Base-by-base conservation (phyloP, 2,329 filamentous ascomycete genomes). In the Trichoderma asperellum region DNA sequence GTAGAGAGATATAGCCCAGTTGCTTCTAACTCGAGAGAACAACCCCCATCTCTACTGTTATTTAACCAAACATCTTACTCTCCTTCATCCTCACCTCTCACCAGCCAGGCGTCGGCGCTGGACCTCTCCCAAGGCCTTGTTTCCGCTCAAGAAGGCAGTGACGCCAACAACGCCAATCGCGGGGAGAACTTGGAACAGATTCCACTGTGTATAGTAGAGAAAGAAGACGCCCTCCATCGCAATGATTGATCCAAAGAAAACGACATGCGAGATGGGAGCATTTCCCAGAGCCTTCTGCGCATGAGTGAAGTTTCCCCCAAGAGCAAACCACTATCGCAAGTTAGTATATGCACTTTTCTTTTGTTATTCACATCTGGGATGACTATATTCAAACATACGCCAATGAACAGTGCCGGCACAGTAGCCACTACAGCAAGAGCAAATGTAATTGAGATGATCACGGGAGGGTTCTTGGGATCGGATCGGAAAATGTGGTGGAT, bases 121-220 rank as follows among this genome's bases (percentile, higher is more conserved):
- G 35, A 99, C 95, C 84, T 99, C 96, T 61, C 93, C 92, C 74
- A 99, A 84, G 5, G 96, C 96, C 80, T 94, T 91, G 77, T 91
- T 94, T 68, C 96, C 96, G 78, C 93, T 97, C 72, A 98, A 80
- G 77, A 97, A 93, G 12, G 92, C 88, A 67, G 94, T 87, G 32
- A 87, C 81, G 18, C 90, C 89, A 35, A 96, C 87, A 55, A 89
- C 81, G 40, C 85, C 85, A 66, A 91, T 89, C 32, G 89, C 89
- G 5, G 94, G 94, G 61, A 99, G 84, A 16, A 89, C 89, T 83
- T 97, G 91, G 86, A 98, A 97, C 57, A 99, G 85, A 77, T 91
- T 97, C 94, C 95, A 97, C 77, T 83, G 88, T 65, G 88, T 91
- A 82, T 98, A 98, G 86, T 99, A 99, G 73, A 97, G 82, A 84